phyloP scores from a whole-genome alignment of 352 stramenopile genomes.

The Pythium dissotocum region DNA sequence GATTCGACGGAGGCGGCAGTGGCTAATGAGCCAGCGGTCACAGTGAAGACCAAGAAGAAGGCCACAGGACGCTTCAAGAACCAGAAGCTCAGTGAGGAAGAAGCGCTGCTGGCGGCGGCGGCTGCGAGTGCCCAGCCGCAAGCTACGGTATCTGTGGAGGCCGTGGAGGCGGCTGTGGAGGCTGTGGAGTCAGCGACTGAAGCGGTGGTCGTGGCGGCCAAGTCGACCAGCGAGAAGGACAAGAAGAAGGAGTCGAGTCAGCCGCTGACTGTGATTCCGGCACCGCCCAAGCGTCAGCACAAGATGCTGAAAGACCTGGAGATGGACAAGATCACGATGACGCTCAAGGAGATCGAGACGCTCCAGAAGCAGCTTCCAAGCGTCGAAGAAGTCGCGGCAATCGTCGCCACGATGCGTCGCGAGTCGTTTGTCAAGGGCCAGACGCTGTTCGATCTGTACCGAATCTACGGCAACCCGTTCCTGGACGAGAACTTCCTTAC shows the following conservation, averaged over 20 bases:
- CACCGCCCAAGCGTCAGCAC: slow-evolving; percentile 7
- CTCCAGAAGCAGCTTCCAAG: slow-evolving; percentile 77
- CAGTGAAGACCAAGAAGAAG: slow-evolving; percentile 12
- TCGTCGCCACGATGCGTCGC: slow-evolving; percentile 60
- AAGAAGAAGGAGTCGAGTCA: slow-evolving; percentile 9
- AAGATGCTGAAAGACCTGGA: slow-evolving; percentile 40
- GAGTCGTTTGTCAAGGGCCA: slow-evolving; percentile 79
- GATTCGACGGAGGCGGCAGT: slow-evolving; percentile 10
- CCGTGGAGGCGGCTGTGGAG: not conserved
- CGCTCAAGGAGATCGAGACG: slow-evolving; percentile 68
- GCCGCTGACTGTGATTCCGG: not conserved
- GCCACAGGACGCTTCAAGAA: slow-evolving; percentile 11
- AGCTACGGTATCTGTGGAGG: not conserved
- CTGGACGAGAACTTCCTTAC: slow-evolving; percentile 83
- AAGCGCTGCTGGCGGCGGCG: slow-evolving; percentile 11
- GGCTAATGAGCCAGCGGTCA: not conserved
- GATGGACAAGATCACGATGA: slow-evolving; percentile 72
- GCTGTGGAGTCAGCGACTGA: not conserved
- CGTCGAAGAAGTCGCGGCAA: slow-evolving; percentile 55
- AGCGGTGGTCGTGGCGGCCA: not conserved
- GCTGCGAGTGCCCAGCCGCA: not conserved
- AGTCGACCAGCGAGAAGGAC: slow-evolving; percentile 13
- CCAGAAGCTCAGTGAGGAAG: slow-evolving; percentile 15
- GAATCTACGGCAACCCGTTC: slow-evolving; percentile 84
- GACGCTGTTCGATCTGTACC: slow-evolving; percentile 82